phyloP scores from a whole-genome alignment of 2,329 filamentous ascomycete species.

The Thelonectria rubi region DNA sequence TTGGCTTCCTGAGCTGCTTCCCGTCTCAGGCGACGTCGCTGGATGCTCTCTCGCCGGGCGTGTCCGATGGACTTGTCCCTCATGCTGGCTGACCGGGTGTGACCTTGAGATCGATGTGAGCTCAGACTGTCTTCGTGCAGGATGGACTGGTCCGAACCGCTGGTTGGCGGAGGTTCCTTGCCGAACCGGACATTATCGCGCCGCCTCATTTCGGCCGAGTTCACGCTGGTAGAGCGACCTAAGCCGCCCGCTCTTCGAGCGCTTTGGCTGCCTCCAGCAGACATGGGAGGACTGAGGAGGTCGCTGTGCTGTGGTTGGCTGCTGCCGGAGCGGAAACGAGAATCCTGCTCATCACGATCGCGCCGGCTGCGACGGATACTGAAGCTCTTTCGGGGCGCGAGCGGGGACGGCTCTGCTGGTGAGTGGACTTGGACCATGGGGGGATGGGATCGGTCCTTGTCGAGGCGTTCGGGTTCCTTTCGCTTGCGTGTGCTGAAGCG shows the following conservation, averaged over 20 bases:
- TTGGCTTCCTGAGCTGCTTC: slow-evolving; percentile 79
- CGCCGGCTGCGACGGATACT: slow-evolving; percentile 74
- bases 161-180: slow-evolving; percentile 76
- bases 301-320: slow-evolving; percentile 80
- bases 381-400: slow-evolving; percentile 83
- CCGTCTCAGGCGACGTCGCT: slow-evolving; percentile 79
- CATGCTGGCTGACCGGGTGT: slow-evolving; percentile 69
- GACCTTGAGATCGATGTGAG: slow-evolving; percentile 60
- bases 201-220: slow-evolving; percentile 82
- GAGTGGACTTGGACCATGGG: slow-evolving; percentile 81
- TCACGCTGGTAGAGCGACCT: slow-evolving; percentile 90
- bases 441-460: slow-evolving; percentile 74
- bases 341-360: slow-evolving; percentile 60
- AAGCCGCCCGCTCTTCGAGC: slow-evolving; percentile 72
- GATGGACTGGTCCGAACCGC: slow-evolving; percentile 80
- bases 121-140: slow-evolving; percentile 61
- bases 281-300: slow-evolving; percentile 76
- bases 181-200: slow-evolving; percentile 59
- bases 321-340: slow-evolving; percentile 63
- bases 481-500: slow-evolving; percentile 89
- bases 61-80: slow-evolving; percentile 90
- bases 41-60: slow-evolving; percentile 89
- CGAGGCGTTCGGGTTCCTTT: slow-evolving; percentile 70
- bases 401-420: slow-evolving; percentile 68
- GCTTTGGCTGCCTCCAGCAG: slow-evolving; percentile 64